Evolutionary conservation across 2,329 filamentous ascomycete species (phyloP).

Genomic region (Aspergillus eucalypticola): DNA sequence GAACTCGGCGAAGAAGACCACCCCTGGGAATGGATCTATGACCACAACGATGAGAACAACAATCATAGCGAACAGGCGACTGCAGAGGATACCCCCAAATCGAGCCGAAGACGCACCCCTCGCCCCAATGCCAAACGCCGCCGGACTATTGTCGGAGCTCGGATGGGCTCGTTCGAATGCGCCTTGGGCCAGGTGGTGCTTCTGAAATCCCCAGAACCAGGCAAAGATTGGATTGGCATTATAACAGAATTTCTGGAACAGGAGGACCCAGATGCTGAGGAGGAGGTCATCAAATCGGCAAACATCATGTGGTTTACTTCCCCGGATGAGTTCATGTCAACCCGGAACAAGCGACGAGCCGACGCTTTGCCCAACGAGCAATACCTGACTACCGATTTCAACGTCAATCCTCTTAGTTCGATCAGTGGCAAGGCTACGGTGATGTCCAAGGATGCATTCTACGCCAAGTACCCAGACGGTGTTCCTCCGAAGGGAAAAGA

Average conservation of each 20-base stretch:
- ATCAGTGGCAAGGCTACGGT: constrained; percentile 88
- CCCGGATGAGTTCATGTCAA: constrained; percentile 83
- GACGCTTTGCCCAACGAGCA: constrained; percentile 87
- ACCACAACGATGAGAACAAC: constrained; percentile 27
- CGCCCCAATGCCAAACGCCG: constrained; percentile 30
- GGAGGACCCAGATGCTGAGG: constrained; percentile 61
- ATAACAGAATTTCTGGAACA: constrained; percentile 78
- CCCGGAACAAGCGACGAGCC: constrained; percentile 74
- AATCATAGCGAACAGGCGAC: constrained; percentile 18
- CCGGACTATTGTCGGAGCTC: constrained; percentile 72
- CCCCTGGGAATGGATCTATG: constrained; percentile 81
- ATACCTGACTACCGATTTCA: constrained; percentile 85
- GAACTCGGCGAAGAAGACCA: constrained; percentile 73
- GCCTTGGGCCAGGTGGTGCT: constrained; percentile 79
- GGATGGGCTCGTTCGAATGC: constrained; percentile 79
- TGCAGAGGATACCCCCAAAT: constrained; percentile 25
- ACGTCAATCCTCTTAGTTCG: constrained; percentile 80
- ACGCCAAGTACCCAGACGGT: constrained; percentile 69
- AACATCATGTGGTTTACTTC: constrained; percentile 93
- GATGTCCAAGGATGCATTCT: constrained; percentile 70
- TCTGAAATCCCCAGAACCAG: constrained; percentile 80
- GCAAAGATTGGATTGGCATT: constrained; percentile 90
- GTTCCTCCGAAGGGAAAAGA: constrained; percentile 64
- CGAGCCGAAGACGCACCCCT: constrained; percentile 31
- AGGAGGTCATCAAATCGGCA: constrained; percentile 63